phyloP scores from a whole-genome alignment of 164 flowering plant species.

The Warburgia ugandensis region DNA sequence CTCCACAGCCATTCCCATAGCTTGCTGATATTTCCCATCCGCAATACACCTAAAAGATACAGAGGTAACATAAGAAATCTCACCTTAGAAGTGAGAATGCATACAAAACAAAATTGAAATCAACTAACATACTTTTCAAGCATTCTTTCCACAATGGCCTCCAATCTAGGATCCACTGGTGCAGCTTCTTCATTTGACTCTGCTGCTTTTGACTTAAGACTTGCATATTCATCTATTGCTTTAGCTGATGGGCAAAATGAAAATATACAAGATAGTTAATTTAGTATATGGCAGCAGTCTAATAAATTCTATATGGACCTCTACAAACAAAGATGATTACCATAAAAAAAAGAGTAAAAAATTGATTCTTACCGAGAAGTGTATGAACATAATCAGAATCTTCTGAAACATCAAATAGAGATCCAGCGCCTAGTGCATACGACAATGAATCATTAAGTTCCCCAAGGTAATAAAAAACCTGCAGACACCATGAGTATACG shows the following conservation, averaged over 20 bases:
- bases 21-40: constrained; percentile 94
- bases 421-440: constrained; percentile 95
- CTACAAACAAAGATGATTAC: background rate
- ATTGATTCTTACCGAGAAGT: constrained; percentile 57
- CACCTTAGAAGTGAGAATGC: no score
- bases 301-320: background rate
- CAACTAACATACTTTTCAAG: constrained; percentile 71
- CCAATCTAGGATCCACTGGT: constrained; percentile 77
- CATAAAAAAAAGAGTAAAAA: background rate
- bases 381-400: constrained; percentile 76
- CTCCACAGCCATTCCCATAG: constrained; percentile 97
- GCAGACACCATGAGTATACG: constrained; percentile 5
- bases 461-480: constrained; percentile 93
- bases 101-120: background rate
- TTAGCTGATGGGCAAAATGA: constrained; percentile 52
- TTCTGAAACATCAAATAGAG: constrained; percentile 90
- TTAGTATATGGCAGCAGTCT: background rate
- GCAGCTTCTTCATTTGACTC: constrained; percentile 52
- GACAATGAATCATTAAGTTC: constrained; percentile 84
- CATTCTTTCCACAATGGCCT: constrained; percentile 96
- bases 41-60: constrained; percentile 57
- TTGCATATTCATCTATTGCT: constrained; percentile 95
- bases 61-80: no score
- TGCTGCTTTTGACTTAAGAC: constrained; percentile 59
- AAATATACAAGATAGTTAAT: background rate